phyloP scores from a whole-genome alignment of 345 rosid genomes.

The Litchi chinensis region DNA sequence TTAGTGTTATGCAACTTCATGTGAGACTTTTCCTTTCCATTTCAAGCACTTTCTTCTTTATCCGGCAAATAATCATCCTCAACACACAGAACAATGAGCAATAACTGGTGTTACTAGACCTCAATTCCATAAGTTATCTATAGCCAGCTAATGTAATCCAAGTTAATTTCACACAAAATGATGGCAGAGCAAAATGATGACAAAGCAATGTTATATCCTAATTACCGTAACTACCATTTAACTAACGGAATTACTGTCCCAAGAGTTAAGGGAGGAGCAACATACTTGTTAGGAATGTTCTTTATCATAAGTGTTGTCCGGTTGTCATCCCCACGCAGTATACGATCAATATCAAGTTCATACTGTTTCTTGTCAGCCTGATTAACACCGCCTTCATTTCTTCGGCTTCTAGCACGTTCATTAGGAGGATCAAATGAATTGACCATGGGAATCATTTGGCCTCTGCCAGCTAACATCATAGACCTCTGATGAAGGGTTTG shows the following conservation, averaged over 20 bases:
- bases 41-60: background rate
- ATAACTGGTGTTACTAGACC: background rate
- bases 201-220: background rate
- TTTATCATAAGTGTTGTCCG: conserved; percentile 76
- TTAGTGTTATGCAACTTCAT: background rate
- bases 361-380: conserved; percentile 64
- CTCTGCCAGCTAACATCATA: conserved; percentile 41
- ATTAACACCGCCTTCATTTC: conserved; percentile 50
- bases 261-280: conserved; percentile 7
- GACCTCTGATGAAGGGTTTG: conserved; percentile 52
- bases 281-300: conserved; percentile 83
- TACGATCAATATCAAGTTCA: conserved; percentile 64
- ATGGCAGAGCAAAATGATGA: too few species aligned
- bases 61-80: background rate
- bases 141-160: background rate
- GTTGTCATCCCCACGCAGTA: conserved; percentile 57
- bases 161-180: background rate
- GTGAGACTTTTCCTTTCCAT: background rate
- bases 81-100: background rate
- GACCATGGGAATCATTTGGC: conserved; percentile 39
- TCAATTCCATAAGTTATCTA: background rate
- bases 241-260: background rate
- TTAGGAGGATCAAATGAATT: conserved; percentile 46
- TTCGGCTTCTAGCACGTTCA: conserved; percentile 57
- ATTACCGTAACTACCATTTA: background rate